These are phyloP conservation scores for Perkinsus marinus DNA, from an alignment of 169 alveolate species.

Conservation along the genomic window DNA sequence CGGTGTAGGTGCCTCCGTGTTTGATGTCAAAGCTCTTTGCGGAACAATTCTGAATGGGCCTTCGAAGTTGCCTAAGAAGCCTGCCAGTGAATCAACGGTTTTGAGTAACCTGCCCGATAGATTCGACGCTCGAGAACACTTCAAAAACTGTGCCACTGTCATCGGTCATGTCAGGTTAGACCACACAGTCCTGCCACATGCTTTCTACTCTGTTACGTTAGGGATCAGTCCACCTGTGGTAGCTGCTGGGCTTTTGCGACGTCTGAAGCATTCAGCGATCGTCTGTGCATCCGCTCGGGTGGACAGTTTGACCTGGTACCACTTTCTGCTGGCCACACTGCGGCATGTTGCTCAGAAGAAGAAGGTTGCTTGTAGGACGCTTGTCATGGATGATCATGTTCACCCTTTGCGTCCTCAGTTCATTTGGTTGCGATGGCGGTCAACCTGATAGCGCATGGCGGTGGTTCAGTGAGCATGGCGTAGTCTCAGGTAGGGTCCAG, in stretches of 20 bases:
- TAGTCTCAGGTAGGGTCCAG: background rate
- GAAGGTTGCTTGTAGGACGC: background rate
- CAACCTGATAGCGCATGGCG: constrained; percentile 39
- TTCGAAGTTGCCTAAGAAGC: background rate
- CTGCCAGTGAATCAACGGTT: background rate
- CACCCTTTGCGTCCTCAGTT: constrained; percentile 24
- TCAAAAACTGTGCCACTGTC: constrained; percentile 14
- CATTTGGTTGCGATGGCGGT: constrained; percentile 60
- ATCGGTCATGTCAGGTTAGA: constrained; percentile 44
- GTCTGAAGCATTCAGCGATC: constrained; percentile 59
- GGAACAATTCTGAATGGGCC: background rate
- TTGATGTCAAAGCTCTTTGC: background rate
- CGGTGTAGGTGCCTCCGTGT: background rate
- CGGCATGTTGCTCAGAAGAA: background rate
- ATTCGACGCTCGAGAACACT: background rate
- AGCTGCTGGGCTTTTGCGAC: constrained; percentile 79
- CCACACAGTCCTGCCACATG: background rate
- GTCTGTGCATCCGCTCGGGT: constrained; percentile 45
- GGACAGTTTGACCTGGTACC: constrained; percentile 25
- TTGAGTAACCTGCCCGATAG: background rate
- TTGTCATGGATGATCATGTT: background rate
- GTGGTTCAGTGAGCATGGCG: constrained; percentile 17
- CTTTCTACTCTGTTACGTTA: background rate
- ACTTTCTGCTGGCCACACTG: background rate
- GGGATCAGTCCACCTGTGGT: constrained; percentile 62